These are phyloP conservation scores for Leucogyrophana mollusca DNA, from an alignment of 768 basidiomycete species.

Conservation along the genomic window DNA sequence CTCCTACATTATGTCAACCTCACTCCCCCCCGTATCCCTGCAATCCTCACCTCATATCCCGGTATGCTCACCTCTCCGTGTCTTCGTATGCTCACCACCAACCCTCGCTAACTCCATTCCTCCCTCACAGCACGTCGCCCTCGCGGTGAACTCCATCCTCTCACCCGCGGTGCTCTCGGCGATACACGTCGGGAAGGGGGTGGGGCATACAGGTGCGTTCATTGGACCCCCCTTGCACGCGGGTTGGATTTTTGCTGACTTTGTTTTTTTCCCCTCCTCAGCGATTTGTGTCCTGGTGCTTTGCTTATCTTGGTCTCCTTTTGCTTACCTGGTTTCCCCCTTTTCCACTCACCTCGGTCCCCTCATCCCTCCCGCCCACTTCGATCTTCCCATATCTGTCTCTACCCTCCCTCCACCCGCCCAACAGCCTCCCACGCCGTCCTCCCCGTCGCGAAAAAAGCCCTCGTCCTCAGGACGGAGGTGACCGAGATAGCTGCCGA, in stretches of 20 bases:
- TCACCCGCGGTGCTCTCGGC: constrained; percentile 12
- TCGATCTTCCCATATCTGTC: neutral
- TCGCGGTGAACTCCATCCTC: constrained; percentile 27
- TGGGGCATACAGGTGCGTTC: constrained; percentile 17
- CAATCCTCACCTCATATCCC: neutral
- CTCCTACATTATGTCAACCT: too few species aligned
- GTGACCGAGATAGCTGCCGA: too few species aligned
- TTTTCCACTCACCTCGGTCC: neutral
- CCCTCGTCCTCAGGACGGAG: constrained; percentile 33
- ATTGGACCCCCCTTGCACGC: too few species aligned
- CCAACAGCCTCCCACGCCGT: constrained; percentile 29
- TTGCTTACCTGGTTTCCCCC: too few species aligned
- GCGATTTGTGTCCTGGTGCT: neutral
- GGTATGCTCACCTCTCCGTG: too few species aligned
- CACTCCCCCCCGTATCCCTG: neutral
- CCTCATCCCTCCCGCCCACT: neutral
- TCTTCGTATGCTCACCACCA: too few species aligned
- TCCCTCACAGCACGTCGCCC: constrained; percentile 20
- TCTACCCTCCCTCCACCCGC: too few species aligned
- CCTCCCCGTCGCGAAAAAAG: constrained; percentile 34
- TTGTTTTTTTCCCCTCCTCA: neutral
- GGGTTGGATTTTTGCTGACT: too few species aligned
- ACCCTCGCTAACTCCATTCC: too few species aligned
- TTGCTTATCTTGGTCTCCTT: constrained; percentile 5
- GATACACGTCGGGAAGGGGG: constrained; percentile 20